These are phyloP conservation scores for Rubroshorea leprosula DNA, from an alignment of 345 rosid species.

Conservation along the genomic window DNA sequence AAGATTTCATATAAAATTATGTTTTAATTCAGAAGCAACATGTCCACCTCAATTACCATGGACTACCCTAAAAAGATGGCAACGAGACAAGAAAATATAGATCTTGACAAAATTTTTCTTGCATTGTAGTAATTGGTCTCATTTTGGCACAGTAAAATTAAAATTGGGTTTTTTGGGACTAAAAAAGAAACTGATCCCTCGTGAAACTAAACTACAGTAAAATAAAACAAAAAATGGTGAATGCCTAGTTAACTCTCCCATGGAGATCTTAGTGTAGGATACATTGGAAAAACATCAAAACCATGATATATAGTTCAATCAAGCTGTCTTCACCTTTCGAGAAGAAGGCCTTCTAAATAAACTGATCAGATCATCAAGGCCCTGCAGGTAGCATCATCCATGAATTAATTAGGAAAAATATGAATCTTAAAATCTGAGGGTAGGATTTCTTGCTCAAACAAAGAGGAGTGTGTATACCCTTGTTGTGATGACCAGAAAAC, in stretches of 20 bases:
- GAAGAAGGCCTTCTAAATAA: conserved; percentile 88
- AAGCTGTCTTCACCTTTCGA: conserved; percentile 74
- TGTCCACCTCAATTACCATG: too few species aligned
- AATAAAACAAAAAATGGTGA: conserved; percentile 6
- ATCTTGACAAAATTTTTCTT: conserved; percentile 20
- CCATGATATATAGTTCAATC: conserved; percentile 13
- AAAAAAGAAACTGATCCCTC: conserved; percentile 11
- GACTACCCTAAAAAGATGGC: too few species aligned
- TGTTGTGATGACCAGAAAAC: conserved; percentile 89
- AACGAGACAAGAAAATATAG: too few species aligned
- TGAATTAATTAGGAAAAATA: not conserved
- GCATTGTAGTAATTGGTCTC: conserved; percentile 17
- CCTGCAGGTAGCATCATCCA: conserved; percentile 41
- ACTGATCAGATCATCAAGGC: conserved; percentile 92
- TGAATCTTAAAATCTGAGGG: too few species aligned
- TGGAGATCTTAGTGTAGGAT: conserved; percentile 16
- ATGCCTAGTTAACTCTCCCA: conserved; percentile 6
- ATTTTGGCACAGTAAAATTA: conserved; percentile 13
- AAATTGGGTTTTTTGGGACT: conserved; percentile 19
- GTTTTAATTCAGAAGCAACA: too few species aligned
- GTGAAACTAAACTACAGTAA: conserved; percentile 1
- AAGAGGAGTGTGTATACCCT: conserved; percentile 48
- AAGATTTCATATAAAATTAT: too few species aligned
- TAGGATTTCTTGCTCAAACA: not conserved
- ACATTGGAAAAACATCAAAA: conserved; percentile 6